phyloP scores from a whole-genome alignment of 2,329 filamentous ascomycete species.

The Alternaria gansuensis region DNA sequence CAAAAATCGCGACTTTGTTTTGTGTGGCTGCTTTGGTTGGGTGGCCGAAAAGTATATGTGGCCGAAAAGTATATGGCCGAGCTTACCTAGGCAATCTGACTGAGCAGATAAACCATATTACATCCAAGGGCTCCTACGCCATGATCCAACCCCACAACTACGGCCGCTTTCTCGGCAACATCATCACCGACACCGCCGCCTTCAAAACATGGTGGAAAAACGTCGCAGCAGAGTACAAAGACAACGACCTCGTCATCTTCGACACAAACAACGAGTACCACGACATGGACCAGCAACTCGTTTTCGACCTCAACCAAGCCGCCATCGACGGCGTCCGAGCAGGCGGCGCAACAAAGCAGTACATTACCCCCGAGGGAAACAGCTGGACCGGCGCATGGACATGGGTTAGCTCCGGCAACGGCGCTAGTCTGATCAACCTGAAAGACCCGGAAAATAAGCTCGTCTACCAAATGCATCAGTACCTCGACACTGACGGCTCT shows the following conservation, averaged over 20 bases:
- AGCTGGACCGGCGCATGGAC: constrained; percentile 58
- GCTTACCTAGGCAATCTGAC: constrained; percentile 59
- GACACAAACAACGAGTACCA: constrained; percentile 61
- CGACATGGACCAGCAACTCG: constrained; percentile 56
- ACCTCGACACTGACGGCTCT: constrained; percentile 65
- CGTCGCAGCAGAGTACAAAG: constrained; percentile 52
- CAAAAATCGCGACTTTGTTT: too few relatives aligned
- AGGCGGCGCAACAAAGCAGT: constrained; percentile 59
- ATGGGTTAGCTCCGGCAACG: constrained; percentile 61
- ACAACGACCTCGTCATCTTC: constrained; percentile 56
- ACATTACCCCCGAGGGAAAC: constrained; percentile 69
- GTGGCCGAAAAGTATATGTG: too few relatives aligned
- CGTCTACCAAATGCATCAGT: constrained; percentile 70
- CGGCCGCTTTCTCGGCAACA: constrained; percentile 59
- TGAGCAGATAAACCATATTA: constrained; percentile 58
- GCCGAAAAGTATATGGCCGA: too few relatives aligned
- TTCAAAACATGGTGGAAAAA: constrained; percentile 58
- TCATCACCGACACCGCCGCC: constrained; percentile 55
- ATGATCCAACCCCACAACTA: constrained; percentile 63
- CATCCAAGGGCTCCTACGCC: constrained; percentile 58
- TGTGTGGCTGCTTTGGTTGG: too few relatives aligned
- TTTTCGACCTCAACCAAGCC: constrained; percentile 59
- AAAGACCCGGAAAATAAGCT: constrained; percentile 64
- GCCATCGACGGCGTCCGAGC: constrained; percentile 58
- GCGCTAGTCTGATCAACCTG: constrained; percentile 56